These are phyloP conservation scores for Rhizopogon sp. DNA, from an alignment of 768 basidiomycete species.

Conservation along the genomic window DNA sequence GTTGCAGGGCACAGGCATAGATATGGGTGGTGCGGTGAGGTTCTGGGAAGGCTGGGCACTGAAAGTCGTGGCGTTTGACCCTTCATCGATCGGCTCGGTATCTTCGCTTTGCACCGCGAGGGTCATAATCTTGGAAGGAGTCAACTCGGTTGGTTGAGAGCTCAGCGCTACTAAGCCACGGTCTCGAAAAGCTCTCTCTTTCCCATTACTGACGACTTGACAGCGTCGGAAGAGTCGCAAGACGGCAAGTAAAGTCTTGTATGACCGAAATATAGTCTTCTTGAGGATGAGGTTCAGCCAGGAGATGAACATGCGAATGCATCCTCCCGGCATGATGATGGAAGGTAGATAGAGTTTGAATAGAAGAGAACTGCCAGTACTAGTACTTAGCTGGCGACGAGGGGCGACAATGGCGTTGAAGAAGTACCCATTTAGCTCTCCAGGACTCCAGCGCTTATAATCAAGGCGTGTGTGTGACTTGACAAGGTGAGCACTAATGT, in stretches of 20 bases:
- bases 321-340: neutral
- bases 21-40: neutral
- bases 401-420: too few species aligned
- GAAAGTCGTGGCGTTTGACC: neutral
- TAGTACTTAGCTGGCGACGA: too few species aligned
- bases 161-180: neutral
- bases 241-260: neutral
- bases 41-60: neutral
- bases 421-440: too few species aligned
- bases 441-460: too few species aligned
- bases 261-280: neutral
- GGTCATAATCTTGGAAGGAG: neutral
- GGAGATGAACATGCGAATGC: neutral
- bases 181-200: neutral
- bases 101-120: neutral
- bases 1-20: neutral
- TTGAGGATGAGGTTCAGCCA: neutral
- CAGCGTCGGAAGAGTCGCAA: neutral
- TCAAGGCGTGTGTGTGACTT: too few species aligned
- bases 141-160: neutral
- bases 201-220: neutral
- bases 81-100: neutral
- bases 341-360: neutral
- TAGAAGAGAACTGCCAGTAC: too few species aligned
- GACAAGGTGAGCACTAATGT: too few species aligned